Percentiles rank a stretch among this genome's conserved stretches.
Conservation (phyloP, 2,329 filamentous ascomycete species). For the Microsporum canis region DNA sequence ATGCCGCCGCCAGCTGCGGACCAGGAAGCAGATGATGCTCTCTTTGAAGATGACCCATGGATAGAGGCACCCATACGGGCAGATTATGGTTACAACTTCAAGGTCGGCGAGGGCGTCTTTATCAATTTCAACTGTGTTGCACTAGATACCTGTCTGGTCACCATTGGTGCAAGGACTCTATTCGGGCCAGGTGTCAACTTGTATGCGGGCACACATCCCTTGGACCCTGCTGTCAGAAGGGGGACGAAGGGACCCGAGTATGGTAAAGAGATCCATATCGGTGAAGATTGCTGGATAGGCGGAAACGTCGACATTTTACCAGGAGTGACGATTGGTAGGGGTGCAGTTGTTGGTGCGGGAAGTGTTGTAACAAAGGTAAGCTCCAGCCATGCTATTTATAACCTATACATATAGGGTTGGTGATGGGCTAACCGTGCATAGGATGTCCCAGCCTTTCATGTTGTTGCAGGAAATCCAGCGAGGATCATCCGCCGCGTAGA, state of each 20-base stretch:
- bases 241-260: constrained; percentile 63
- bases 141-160: constrained; percentile 64
- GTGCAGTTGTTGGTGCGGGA: constrained; percentile 63
- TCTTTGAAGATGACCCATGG: constrained; percentile 56
- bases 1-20: constrained; percentile 50
- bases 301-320: constrained; percentile 60
- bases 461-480: constrained; percentile 33
- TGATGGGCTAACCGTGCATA: constrained; percentile 12
- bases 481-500: constrained; percentile 31
- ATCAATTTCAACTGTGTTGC: constrained; percentile 66
- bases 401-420: not conserved
- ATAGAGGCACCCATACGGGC: constrained; percentile 57
- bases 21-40: constrained; percentile 51
- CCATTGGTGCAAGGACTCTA: constrained; percentile 64
- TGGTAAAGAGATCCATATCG: constrained; percentile 62
- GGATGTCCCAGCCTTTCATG: constrained; percentile 34
- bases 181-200: constrained; percentile 69
- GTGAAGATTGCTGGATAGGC: constrained; percentile 71
- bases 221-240: constrained; percentile 62
- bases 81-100: constrained; percentile 70
- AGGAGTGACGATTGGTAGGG: constrained; percentile 66
- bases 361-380: constrained; percentile 66
- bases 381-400: not conserved
- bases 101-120: constrained; percentile 58
- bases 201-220: constrained; percentile 63